Percentiles rank a stretch among this genome's conserved stretches.
Evolutionary conservation across 805 yeast species (phyloP).

Genomic region (Cephaloascus fragrans): DNA sequence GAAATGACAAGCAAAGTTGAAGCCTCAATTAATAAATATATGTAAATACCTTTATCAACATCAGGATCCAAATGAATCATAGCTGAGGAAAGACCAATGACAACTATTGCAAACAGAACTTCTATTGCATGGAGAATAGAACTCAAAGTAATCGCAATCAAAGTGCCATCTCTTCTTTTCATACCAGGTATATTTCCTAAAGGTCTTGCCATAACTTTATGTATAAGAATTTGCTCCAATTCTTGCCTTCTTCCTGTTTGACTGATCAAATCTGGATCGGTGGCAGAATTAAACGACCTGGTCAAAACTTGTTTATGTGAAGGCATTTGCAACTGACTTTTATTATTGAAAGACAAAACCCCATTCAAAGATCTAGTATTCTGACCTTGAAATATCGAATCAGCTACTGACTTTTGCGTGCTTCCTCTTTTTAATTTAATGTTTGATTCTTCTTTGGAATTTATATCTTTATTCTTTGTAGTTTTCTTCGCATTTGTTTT

Average conservation of each 20-base stretch:
- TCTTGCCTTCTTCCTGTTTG: not conserved
- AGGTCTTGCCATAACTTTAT: constrained; percentile 1
- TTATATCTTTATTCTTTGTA: no score
- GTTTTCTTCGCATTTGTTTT: no score
- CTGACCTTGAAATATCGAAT: not conserved
- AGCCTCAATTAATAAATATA: constrained; percentile 26
- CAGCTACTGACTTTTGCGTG: not conserved
- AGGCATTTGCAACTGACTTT: no score
- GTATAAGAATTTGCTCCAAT: not conserved
- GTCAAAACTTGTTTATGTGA: not conserved
- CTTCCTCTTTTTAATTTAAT: not conserved
- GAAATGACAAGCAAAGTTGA: constrained; percentile 7
- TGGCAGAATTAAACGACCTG: not conserved
- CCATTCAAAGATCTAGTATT: not conserved
- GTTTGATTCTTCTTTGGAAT: not conserved
- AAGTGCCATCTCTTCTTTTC: not conserved
- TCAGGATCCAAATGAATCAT: constrained; percentile 14
- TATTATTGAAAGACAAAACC: not conserved
- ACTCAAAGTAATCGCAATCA: not conserved
- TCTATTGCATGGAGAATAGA: constrained; percentile 19
- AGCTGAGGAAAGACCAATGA: constrained; percentile 17
- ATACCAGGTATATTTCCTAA: not conserved
- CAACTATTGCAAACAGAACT: constrained; percentile 15
- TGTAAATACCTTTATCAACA: constrained; percentile 17
- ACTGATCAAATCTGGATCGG: not conserved